A percentile compares a stretch with the other conserved stretches of the same genome.
phyloP scores from a whole-genome alignment of 257 asterid genomes.

The Lantana camara region DNA sequence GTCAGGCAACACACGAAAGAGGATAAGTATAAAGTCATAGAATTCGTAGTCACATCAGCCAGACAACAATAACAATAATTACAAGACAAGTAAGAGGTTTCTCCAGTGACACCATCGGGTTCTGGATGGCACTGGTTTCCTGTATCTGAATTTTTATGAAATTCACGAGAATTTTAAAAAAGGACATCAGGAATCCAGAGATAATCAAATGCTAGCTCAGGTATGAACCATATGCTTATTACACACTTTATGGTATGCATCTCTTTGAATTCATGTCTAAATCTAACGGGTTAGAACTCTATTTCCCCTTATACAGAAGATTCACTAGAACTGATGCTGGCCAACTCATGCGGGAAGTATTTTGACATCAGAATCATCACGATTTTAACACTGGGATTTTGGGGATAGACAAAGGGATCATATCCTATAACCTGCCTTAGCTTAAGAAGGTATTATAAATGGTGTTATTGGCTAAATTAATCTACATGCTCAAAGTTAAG shows the following conservation, averaged over 20 bases:
- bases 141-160: slow-evolving; percentile 59
- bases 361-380: neutral
- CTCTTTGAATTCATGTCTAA: no score
- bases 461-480: neutral
- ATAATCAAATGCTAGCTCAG: no score
- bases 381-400: no score
- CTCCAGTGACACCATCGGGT: slow-evolving; percentile 62
- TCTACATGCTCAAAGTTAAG: neutral
- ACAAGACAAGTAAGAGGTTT: slow-evolving; percentile 21
- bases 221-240: no score
- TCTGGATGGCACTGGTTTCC: slow-evolving; percentile 88
- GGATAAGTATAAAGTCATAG: no score
- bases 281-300: no score
- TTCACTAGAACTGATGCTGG: no score
- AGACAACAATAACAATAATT: slow-evolving; percentile 3
- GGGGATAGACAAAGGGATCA: no score
- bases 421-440: neutral
- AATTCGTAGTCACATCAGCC: slow-evolving; percentile 9
- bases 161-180: neutral
- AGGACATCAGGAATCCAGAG: neutral
- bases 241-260: no score
- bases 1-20: slow-evolving; percentile 22
- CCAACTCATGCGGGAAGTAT: no score
- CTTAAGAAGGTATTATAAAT: no score
- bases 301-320: no score